Evolutionary conservation across 192 early-diverging fungal species (phyloP).

Genomic region (Coemansia sp.): DNA sequence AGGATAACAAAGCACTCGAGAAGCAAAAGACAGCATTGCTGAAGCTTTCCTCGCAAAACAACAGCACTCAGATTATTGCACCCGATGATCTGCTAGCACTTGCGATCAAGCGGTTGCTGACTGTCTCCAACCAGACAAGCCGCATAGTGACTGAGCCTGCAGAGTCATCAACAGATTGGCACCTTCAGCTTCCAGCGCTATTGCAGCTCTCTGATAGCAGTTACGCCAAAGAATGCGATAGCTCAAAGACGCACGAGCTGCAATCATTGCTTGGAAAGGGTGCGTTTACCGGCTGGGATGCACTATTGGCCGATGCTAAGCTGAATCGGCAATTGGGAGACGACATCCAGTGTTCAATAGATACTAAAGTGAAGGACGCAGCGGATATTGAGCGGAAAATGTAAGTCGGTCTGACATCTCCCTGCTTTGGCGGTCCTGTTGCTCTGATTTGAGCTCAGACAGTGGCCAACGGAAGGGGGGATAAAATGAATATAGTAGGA

Average conservation of each 20-base stretch:
- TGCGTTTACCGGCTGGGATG: conserved; percentile 40
- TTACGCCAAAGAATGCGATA: neutral
- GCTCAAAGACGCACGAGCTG: neutral
- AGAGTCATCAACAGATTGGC: neutral
- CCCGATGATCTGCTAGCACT: conserved; percentile 41
- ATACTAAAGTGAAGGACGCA: conserved; percentile 8
- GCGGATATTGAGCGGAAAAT: conserved; percentile 25
- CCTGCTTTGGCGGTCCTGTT: neutral
- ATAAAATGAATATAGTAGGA: neutral
- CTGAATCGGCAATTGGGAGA: neutral
- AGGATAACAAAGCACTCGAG: conserved; percentile 17
- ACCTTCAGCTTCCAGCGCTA: neutral
- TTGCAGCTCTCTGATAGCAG: neutral
- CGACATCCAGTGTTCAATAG: conserved; percentile 2
- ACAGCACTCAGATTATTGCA: conserved; percentile 21
- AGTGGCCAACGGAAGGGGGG: neutral
- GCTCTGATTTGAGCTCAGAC: neutral
- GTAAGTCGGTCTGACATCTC: conserved; percentile 19
- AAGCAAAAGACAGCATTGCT: conserved; percentile 21
- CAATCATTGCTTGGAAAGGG: conserved; percentile 22
- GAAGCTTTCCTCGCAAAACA: neutral
- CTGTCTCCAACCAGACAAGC: conserved; percentile 8
- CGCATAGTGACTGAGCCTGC: neutral
- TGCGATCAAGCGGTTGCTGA: conserved; percentile 33
- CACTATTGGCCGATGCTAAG: conserved; percentile 29